Base-by-base conservation (phyloP, 2,329 filamentous ascomycete genomes). In the Aaosphaeria pasadenensis region DNA sequence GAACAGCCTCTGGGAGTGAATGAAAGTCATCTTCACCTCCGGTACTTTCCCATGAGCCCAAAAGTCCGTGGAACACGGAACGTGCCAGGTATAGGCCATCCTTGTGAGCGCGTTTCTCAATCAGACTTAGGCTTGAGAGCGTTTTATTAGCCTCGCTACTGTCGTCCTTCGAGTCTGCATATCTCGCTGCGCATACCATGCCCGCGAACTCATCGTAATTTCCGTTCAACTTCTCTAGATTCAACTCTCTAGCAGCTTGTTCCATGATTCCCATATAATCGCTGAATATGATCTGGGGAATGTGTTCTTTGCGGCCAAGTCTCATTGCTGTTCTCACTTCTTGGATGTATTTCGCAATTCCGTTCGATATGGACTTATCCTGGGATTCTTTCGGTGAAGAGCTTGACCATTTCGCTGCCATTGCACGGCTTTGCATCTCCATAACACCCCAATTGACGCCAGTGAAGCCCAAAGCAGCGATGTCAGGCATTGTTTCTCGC, bases 391-490 rank as follows among this genome's bases (percentile, higher is more conserved):
- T 58, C 0, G 69, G 39, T 11, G 49, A n/a, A 11, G 47, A 33
- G 46, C 41, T n/a, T 44, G 45, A 7, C 42, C 47, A 48, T 11
- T 9, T 41, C 7, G 75, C 66, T 0, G 83, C 75, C 5, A 90
- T 71, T 51, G 87, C 79, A 1, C 86, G 79, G 1, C 88, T 84
- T 69, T 92, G 88, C 87, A 91, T 89, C 66, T 92, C 88, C 77
- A 91, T 88, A 0, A 88, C 82, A 0, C 86, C 86, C 88, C 88
- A 92, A 64, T 89, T 91, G 0, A 87, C 87, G 0, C 86, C 86
- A 47, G 87, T 79, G 67, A 89, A 88, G 1, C 88, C 88, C 1
- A 91, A 83, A 57, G 92, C 89, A 1, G 87, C 87, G 0, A 91
- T 70, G 7, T 79, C 78, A 0, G 84, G 77, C 0, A 89, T 66